Percentiles rank a stretch among this genome's conserved stretches.
These are phyloP conservation scores for Metschnikowia anglica DNA, from an alignment of 805 yeast species.

Conservation along the genomic window DNA sequence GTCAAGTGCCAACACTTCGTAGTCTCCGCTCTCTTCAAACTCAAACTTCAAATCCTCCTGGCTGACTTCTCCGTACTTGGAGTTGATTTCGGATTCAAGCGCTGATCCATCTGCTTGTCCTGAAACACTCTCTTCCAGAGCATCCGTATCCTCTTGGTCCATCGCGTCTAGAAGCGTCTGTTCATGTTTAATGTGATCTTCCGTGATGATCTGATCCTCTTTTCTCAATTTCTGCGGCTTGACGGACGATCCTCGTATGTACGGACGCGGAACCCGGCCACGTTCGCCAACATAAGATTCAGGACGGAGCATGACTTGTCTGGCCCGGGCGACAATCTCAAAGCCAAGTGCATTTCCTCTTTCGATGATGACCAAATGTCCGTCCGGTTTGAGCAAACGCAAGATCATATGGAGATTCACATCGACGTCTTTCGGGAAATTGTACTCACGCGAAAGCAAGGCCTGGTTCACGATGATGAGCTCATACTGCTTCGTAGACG, in stretches of 20 bases:
- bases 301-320: conserved; percentile 89
- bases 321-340: conserved; percentile 83
- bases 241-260: conserved; percentile 48
- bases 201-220: conserved; percentile 37
- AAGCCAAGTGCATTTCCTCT: conserved; percentile 89
- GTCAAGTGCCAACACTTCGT: conserved; percentile 27
- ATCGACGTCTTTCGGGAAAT: conserved; percentile 75
- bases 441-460: conserved; percentile 55
- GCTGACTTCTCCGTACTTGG: conserved; percentile 42
- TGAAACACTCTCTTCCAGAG: not conserved
- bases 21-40: conserved; percentile 38
- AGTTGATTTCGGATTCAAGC: conserved; percentile 28
- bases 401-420: conserved; percentile 58
- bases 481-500: conserved; percentile 62
- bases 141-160: conserved; percentile 24
- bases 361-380: conserved; percentile 76
- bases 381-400: conserved; percentile 68
- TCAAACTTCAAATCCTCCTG: conserved; percentile 50
- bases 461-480: conserved; percentile 83
- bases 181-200: conserved; percentile 36
- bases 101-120: conserved; percentile 14
- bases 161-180: conserved; percentile 29
- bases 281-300: conserved; percentile 55
- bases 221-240: conserved; percentile 40
- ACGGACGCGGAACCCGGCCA: conserved; percentile 71